Base-by-base conservation (phyloP, 2,329 filamentous ascomycete genomes). In the Achaetomium macrosporum region DNA sequence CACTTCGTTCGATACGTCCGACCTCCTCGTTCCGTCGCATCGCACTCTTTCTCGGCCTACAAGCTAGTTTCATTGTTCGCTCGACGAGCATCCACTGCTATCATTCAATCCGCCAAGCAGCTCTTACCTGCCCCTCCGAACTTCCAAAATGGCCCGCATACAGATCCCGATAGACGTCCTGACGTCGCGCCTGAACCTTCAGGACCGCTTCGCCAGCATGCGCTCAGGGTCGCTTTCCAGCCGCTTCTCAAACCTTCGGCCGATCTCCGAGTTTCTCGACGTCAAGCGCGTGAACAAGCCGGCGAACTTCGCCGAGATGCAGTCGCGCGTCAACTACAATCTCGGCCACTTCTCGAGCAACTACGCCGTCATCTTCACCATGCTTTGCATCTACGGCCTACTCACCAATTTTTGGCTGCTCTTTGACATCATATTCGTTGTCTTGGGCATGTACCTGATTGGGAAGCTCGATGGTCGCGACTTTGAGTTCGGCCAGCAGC, bases 341-440 rank as follows among this genome's bases (percentile, higher is more conserved):
- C 76, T 99, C 61, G 84, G 87, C 70, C 87, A 97, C 77, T 99
- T 95, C 79, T 95, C 90, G 58, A 96, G 90, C 85, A 99, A 99
- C 78, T 99, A 99, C 81, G 87, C 88, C 62, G 86, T 88, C 59
- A 82, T 97, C 64, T 96, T 97, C 69, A 78, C 88, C 64, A 95
- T 99, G 85, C 85, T 99, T 67, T 89, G 87, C 77, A 86, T 99
- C 74, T 99, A 99, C 78, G 88, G 88, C 66, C 75, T 99, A 65
- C 79, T 99, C 66, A 93, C 89, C 64, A 97, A 96, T 74, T 77
- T 83, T 66, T 73, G 84, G 42, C 80, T 99, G 48, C 83, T 96
- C 57, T 96, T 97, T 69, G 90, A 95, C 73, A 96, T 99, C 68
- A 72, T 95, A 66, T 80, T 99, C 48, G 86, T 96, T 54, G 79